These are phyloP conservation scores for Taxawa tesnikishii DNA, from an alignment of 2,329 filamentous ascomycete species.

Conservation along the genomic window DNA sequence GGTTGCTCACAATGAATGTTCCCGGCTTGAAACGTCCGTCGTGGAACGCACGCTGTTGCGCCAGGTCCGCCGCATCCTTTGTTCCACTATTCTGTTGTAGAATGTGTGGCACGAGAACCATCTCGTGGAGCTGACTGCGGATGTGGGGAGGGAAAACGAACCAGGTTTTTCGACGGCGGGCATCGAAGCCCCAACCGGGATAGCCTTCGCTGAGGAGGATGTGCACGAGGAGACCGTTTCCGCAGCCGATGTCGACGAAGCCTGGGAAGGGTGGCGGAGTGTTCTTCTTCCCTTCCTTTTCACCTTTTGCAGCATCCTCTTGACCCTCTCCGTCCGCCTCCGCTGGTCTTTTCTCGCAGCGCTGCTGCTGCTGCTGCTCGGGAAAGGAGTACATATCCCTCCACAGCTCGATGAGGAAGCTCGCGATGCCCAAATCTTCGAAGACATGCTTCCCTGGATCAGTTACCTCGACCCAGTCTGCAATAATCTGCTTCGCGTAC, in stretches of 20 bases:
- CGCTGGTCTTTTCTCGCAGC: slow-evolving; percentile 10
- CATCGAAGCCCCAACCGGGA: slow-evolving; percentile 82
- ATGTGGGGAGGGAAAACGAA: slow-evolving; percentile 47
- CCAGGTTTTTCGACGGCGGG: slow-evolving; percentile 78
- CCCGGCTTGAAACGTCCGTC: slow-evolving; percentile 55
- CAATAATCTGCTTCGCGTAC: slow-evolving; percentile 60
- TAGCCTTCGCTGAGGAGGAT: slow-evolving; percentile 74
- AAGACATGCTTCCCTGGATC: slow-evolving; percentile 89
- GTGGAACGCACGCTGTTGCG: slow-evolving; percentile 25
- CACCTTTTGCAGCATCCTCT: not conserved
- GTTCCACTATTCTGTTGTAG: slow-evolving; percentile 12
- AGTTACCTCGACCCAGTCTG: slow-evolving; percentile 74
- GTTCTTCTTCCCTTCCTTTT: slow-evolving; percentile 4
- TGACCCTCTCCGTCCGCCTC: not conserved
- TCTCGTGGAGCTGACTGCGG: slow-evolving; percentile 41
- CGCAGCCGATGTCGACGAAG: slow-evolving; percentile 93
- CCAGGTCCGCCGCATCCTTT: slow-evolving; percentile 3
- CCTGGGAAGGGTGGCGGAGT: slow-evolving; percentile 52
- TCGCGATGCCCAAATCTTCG: slow-evolving; percentile 81
- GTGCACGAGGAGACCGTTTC: slow-evolving; percentile 82
- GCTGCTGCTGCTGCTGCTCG: slow-evolving; percentile 7
- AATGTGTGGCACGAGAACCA: slow-evolving; percentile 47
- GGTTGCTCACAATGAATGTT: slow-evolving; percentile 93
- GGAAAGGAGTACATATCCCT: slow-evolving; percentile 55
- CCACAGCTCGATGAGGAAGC: slow-evolving; percentile 91